Evolutionary conservation across 495 filamentous ascomycete genomes (phyloP).

Genomic region (Penicillium verhagenii): DNA sequence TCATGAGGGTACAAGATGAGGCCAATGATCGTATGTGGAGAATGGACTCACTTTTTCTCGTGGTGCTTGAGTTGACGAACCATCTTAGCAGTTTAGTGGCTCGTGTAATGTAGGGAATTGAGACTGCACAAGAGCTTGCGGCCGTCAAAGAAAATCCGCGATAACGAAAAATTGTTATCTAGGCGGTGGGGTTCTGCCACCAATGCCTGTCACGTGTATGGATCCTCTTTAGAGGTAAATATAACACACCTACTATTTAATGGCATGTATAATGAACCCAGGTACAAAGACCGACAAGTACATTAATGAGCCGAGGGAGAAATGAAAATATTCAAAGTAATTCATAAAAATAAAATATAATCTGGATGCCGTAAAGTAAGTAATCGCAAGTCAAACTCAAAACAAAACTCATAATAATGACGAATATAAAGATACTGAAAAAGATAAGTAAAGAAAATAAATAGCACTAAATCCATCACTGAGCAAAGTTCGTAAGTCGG

Average conservation of each 20-base stretch:
- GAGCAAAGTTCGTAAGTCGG: neutral
- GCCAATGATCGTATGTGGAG: neutral
- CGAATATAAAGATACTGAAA: too few species aligned
- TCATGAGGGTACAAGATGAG: neutral
- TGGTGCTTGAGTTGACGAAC: slow-evolving; percentile 91
- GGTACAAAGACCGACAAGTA: neutral
- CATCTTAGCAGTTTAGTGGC: slow-evolving; percentile 50
- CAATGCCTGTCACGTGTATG: neutral
- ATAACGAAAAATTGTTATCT: slow-evolving; percentile 32
- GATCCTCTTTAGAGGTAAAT: neutral
- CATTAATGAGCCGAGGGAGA: too few species aligned
- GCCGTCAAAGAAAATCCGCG: slow-evolving; percentile 12
- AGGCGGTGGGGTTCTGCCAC: slow-evolving; percentile 26
- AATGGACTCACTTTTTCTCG: slow-evolving; percentile 63
- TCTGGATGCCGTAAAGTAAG: too few species aligned
- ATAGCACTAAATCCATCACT: neutral
- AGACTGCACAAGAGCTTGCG: slow-evolving; percentile 1
- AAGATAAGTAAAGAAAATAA: neutral
- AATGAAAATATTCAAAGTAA: too few species aligned
- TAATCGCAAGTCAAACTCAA: too few species aligned
- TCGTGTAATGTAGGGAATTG: neutral
- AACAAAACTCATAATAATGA: neutral
- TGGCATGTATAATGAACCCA: neutral
- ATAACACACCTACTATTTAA: neutral
- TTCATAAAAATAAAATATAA: neutral